Conservation (phyloP, 2,329 filamentous ascomycete genomes). For the Zymoseptoria ardabiliae region DNA sequence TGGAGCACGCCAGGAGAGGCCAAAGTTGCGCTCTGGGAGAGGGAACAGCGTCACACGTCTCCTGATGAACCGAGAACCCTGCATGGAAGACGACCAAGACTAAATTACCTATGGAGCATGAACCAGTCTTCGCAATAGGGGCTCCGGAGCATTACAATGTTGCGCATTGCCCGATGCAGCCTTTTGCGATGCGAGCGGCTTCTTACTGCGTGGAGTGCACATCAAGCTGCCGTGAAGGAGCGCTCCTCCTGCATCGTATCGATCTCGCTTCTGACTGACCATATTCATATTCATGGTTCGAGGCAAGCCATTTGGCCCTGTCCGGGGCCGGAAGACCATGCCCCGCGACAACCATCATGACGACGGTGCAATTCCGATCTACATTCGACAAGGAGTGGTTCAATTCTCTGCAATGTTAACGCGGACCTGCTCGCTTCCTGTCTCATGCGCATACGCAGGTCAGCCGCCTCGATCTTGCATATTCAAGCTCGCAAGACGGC, state of each 20-base stretch:
- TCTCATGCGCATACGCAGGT: background rate
- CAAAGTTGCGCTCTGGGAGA: background rate
- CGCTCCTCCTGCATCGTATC: background rate
- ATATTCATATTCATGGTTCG: background rate
- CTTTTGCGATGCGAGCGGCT: background rate
- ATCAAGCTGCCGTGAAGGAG: too few species aligned
- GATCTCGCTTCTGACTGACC: background rate
- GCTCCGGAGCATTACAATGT: background rate
- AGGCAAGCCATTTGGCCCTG: background rate
- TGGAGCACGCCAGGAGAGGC: background rate
- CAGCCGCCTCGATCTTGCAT: background rate
- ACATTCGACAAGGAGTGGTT: background rate
- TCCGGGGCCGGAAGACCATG: background rate
- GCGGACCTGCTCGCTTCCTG: background rate
- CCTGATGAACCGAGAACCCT: background rate
- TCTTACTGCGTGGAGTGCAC: background rate
- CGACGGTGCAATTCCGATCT: background rate
- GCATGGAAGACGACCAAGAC: background rate
- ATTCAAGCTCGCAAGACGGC: background rate
- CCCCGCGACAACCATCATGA: background rate
- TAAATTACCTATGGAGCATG: background rate
- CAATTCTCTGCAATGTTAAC: background rate
- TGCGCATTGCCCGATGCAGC: background rate
- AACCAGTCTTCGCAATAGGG: background rate
- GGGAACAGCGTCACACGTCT: background rate